Base-by-base conservation (phyloP, 2,329 filamentous ascomycete species). In the Phyllosticta paracitricarpa region DNA sequence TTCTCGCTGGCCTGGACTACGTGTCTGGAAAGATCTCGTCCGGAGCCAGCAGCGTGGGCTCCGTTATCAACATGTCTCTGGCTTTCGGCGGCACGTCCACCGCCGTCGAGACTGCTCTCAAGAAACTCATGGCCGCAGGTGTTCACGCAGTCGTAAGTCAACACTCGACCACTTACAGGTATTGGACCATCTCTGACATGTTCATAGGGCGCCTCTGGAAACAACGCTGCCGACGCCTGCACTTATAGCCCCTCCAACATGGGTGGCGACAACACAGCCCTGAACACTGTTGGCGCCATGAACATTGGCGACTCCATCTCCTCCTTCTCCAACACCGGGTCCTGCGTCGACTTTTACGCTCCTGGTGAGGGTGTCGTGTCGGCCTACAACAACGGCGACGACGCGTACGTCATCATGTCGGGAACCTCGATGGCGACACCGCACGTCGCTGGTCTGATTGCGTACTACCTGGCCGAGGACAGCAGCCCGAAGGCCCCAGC, bases 1-100 rank as follows among this genome's bases (percentile, higher is more conserved):
- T 61, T 64, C 75, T 84, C 64, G 69, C 73, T 26, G 82, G 79
- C 19, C 79, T 83, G 68, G 72, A 79, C 64, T 78, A 70, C 66
- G 76, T 78, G 28, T 69, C 79, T 62, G 65, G 71, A 55, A 70
- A 73, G 54, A 79, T 81, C 70, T 70, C 76, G 52, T 67, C 71
- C 57, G 74, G 76, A 65, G 74, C 73, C 65, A 62, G 64, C 2
- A 60, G 71, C 55, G 66, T 75, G 8, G 78, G 78, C 35, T 77
- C 75, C 26, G 73, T 79, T 61, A 77, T 79, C 68, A 77, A 71
- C 70, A 77, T 80, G 74, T 77, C 77, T 1, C 74, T 72, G 69
- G 73, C 73, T 67, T 69, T 76, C 12, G 62, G 67, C 33, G 67
- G 68, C 35, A 68, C 65, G 26, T 69, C 71, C 12, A 25, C 63